Conservation (phyloP, 306 rosid species). For the Lablab purpureus region DNA sequence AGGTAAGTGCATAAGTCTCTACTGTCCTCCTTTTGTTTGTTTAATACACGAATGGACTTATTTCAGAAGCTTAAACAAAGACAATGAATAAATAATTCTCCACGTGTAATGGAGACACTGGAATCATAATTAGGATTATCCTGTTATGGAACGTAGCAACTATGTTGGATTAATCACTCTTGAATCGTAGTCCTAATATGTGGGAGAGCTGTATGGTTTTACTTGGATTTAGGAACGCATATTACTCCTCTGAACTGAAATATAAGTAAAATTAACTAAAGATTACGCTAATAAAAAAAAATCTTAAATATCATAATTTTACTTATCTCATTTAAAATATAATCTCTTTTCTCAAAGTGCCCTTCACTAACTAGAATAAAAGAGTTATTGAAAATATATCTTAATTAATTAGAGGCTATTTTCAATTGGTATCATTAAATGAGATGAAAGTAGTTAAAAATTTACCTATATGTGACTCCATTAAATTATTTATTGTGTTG, state of each 20-base stretch:
- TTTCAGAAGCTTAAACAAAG: conserved; percentile 13
- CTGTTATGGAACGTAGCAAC: conserved; percentile 22
- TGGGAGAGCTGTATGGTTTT: conserved; percentile 24
- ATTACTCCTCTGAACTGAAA: neutral
- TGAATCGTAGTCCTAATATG: conserved; percentile 23
- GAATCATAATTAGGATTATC: conserved; percentile 33
- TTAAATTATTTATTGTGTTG: too few relatives aligned
- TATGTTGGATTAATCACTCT: conserved; percentile 33
- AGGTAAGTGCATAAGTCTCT: conserved; percentile 61
- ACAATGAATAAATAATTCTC: conserved; percentile 4
- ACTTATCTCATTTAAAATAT: too few relatives aligned
- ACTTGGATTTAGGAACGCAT: neutral
- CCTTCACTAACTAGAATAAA: too few relatives aligned
- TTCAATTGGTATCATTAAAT: too few relatives aligned
- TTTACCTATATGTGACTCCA: too few relatives aligned
- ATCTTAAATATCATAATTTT: too few relatives aligned
- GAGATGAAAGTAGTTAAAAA: too few relatives aligned
- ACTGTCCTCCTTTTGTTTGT: conserved; percentile 34
- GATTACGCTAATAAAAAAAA: too few relatives aligned
- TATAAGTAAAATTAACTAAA: too few relatives aligned
- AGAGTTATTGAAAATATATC: too few relatives aligned
- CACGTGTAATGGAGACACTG: conserved; percentile 23
- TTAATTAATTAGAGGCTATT: too few relatives aligned
- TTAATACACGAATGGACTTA: conserved; percentile 16
- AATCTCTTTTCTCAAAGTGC: too few relatives aligned